phyloP scores from a whole-genome alignment of 257 asterid genomes.

The Scutellaria baicalensis region DNA sequence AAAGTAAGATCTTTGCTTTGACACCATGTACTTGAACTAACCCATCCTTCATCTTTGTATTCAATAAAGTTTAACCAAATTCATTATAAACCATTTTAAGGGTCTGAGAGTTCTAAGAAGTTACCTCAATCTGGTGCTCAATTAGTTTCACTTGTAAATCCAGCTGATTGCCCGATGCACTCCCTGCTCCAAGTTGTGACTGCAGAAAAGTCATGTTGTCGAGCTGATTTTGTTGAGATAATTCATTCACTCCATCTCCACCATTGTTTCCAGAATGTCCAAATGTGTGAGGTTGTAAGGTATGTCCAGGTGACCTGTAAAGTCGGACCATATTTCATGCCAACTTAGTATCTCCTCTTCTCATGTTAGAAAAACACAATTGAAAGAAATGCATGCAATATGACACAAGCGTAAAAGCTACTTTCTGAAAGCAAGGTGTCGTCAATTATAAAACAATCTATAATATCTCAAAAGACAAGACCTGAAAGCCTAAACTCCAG shows the following conservation, averaged over 20 bases:
- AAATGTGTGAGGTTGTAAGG: conserved; percentile 35
- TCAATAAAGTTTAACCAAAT: neutral
- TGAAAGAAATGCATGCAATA: neutral
- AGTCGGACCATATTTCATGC: neutral
- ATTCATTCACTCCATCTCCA: conserved; percentile 27
- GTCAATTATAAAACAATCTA: neutral
- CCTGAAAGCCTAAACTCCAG: neutral
- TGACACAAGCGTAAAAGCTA: neutral
- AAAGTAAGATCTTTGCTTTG: neutral
- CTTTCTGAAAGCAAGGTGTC: neutral
- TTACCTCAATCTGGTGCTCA: conserved; percentile 78
- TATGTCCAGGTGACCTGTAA: conserved; percentile 38
- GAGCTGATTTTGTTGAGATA: conserved; percentile 27
- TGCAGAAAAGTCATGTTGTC: conserved; percentile 27
- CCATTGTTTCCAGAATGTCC: conserved; percentile 26
- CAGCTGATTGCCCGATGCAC: conserved; percentile 30
- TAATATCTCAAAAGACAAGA: neutral
- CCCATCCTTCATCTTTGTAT: neutral
- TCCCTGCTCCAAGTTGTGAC: conserved; percentile 19
- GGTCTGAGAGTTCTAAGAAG: neutral
- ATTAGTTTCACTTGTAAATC: conserved; percentile 49
- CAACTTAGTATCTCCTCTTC: neutral
- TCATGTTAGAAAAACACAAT: neutral
- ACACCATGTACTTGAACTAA: neutral
- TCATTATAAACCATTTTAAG: neutral